Base-by-base conservation (phyloP, 2,329 filamentous ascomycete genomes). In the Emmonsiellopsis sp. region DNA sequence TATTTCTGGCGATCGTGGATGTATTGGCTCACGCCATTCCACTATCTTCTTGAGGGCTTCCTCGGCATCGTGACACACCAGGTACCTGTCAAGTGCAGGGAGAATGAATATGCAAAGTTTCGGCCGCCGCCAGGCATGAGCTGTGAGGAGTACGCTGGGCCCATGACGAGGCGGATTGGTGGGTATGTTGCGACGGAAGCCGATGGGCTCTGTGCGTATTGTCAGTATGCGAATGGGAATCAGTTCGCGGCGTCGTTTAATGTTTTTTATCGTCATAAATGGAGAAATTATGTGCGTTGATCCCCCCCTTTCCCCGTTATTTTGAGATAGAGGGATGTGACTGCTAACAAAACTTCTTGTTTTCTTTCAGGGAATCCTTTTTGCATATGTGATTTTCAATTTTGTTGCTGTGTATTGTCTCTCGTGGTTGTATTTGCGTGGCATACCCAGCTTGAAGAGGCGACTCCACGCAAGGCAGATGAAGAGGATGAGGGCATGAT, bases 1-100 rank as follows among this genome's bases (percentile, higher is more conserved):
- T 60, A 67, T 0, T 89, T 89, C 67, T 90, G 86, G 86, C 71
- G 75, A 11, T 68, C 68, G 6, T 82, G 77, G 77, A 81, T 84
- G 79, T 86, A 87, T 65, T 81, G 79, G 67, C 72, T 87, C 21
- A 82, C 83, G 0, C 85, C 85, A 0, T 86, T 86, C 66, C 78
- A 80, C 56, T 87, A 87, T 59, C 74, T 86, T 0, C 68, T 88
- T 2, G 81, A 84, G 60, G 82, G 75, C 0, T 76, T 85, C 51
- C 71, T 88, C 1, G 79, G 74, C 0, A 76, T 78, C 11, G 71
- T 80, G 0, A 74, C 79, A 0, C 75, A 83, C 56, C 69, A 76
- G 0, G 71, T 82, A 14, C 75, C 77, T 0, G 76, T 88, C 13
- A 56, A 64, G 6, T 88, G 85, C 56, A 68, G 74, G 0, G 56